Evolutionary conservation across 306 rosid species (phyloP).

Genomic region (Morella rubra): DNA sequence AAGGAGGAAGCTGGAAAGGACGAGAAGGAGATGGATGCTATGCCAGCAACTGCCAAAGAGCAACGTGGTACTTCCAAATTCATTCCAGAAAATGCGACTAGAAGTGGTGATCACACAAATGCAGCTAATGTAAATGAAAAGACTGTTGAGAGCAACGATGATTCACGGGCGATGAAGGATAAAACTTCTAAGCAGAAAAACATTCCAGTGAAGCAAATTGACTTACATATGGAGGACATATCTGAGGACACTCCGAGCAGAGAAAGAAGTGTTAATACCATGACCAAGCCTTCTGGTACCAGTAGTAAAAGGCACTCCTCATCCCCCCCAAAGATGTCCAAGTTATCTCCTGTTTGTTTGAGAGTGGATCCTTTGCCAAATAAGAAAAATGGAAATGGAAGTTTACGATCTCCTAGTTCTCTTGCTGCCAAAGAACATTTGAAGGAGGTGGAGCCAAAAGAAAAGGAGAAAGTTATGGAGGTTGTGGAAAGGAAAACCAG

Average conservation of each 20-base stretch:
- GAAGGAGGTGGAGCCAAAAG: slow-evolving; percentile 17
- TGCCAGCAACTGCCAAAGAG: slow-evolving; percentile 22
- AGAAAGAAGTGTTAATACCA: slow-evolving; percentile 11
- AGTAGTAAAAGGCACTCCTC: slow-evolving; percentile 26
- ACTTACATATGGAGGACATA: slow-evolving; percentile 25
- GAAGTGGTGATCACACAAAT: background rate
- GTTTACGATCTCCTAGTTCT: slow-evolving; percentile 57
- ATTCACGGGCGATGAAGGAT: background rate
- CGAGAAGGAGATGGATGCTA: slow-evolving; percentile 12
- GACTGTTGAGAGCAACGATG: background rate
- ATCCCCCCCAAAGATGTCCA: slow-evolving; percentile 43
- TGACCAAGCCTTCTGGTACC: slow-evolving; percentile 20
- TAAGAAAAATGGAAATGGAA: slow-evolving; percentile 45
- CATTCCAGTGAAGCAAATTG: slow-evolving; percentile 49
- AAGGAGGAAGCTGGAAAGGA: slow-evolving; percentile 32
- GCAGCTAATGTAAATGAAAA: slow-evolving; percentile 2
- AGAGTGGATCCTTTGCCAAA: slow-evolving; percentile 76
- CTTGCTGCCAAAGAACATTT: slow-evolving; percentile 31
- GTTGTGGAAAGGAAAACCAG: slow-evolving; percentile 23
- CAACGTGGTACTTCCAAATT: slow-evolving; percentile 22
- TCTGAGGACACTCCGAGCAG: slow-evolving; percentile 23
- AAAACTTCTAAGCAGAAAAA: slow-evolving; percentile 16
- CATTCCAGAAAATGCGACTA: slow-evolving; percentile 28
- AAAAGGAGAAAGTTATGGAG: slow-evolving; percentile 23
- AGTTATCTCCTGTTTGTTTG: slow-evolving; percentile 76